A percentile compares a stretch with the other conserved stretches of the same genome.
Evolutionary conservation across 179 eudicot genomes (phyloP).

Genomic region (Silene coronaria): DNA sequence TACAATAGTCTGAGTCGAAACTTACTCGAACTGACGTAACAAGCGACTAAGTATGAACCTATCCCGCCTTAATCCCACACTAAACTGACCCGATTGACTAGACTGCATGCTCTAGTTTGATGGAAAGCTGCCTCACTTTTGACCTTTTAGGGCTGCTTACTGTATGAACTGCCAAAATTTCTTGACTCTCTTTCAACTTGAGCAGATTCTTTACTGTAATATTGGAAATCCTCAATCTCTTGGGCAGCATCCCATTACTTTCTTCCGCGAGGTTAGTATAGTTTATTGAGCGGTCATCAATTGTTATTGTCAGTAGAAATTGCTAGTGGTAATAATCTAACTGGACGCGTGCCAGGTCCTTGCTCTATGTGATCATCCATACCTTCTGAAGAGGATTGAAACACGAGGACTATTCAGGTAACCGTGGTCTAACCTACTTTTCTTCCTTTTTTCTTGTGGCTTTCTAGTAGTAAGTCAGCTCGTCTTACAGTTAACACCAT

Average conservation of each 20-base stretch:
- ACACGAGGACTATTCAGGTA: conserved; percentile 80
- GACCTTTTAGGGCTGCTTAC: background rate
- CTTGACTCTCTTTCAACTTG: background rate
- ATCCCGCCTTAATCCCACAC: background rate
- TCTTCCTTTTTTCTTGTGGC: background rate
- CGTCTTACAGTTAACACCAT: background rate
- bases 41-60: no score
- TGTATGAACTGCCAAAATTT: background rate
- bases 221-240: conserved; percentile 98
- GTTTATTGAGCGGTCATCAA: background rate
- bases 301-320: background rate
- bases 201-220: conserved; percentile 83
- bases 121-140: background rate
- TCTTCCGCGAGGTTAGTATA: conserved; percentile 73
- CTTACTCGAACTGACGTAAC: no score
- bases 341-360: conserved; percentile 52
- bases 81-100: background rate
- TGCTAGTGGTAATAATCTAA: background rate
- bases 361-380: conserved; percentile 83
- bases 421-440: background rate
- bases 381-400: conserved; percentile 66
- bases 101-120: background rate
- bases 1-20: no score
- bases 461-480: background rate
- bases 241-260: conserved; percentile 79